A percentile compares a stretch with the other conserved stretches of the same genome.
phyloP scores from a whole-genome alignment of 1,284 basidiomycete species.

The Chondrostereum purpureum region DNA sequence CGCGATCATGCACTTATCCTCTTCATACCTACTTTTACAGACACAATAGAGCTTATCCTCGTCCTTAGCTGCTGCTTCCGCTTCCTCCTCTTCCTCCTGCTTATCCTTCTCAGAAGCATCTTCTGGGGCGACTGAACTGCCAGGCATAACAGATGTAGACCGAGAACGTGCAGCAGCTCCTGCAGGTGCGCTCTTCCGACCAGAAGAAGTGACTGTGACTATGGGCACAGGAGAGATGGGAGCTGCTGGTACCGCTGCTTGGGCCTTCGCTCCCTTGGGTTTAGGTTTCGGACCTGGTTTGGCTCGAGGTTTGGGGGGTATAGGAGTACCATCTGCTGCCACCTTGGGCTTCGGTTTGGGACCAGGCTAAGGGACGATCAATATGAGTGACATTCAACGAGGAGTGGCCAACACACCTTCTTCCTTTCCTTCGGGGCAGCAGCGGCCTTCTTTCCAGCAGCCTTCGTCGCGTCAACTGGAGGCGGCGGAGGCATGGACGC shows the following conservation, averaged over 20 bases:
- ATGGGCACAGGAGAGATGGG: conserved; percentile 4
- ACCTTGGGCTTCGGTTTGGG: conserved; percentile 34
- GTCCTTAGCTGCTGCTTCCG: conserved; percentile 39
- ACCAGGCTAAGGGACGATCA: conserved; percentile 23
- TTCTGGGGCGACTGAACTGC: conserved; percentile 33
- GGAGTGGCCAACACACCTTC: conserved; percentile 41
- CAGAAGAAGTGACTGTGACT: conserved; percentile 7
- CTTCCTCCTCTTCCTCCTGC: conserved; percentile 48
- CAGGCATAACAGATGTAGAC: conserved; percentile 61
- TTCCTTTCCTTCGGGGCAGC: conserved; percentile 40
- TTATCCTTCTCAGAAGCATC: conserved; percentile 32
- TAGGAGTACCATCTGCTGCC: conserved; percentile 15
- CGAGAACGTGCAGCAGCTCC: conserved; percentile 48
- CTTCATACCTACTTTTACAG: conserved; percentile 76
- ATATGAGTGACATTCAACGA: conserved; percentile 14
- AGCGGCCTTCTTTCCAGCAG: conserved; percentile 14
- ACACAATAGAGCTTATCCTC: conserved; percentile 81
- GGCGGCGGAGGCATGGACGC: conserved; percentile 37
- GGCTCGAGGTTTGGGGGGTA: conserved; percentile 31
- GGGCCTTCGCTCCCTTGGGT: conserved; percentile 22
- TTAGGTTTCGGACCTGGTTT: conserved; percentile 32
- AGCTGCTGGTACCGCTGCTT: conserved; percentile 10
- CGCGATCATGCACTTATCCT: conserved; percentile 83
- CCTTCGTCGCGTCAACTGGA: conserved; percentile 19
- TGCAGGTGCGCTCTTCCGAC: conserved; percentile 20